Conservation (phyloP, 2,329 filamentous ascomycete genomes). For the Xylaria sp. region DNA sequence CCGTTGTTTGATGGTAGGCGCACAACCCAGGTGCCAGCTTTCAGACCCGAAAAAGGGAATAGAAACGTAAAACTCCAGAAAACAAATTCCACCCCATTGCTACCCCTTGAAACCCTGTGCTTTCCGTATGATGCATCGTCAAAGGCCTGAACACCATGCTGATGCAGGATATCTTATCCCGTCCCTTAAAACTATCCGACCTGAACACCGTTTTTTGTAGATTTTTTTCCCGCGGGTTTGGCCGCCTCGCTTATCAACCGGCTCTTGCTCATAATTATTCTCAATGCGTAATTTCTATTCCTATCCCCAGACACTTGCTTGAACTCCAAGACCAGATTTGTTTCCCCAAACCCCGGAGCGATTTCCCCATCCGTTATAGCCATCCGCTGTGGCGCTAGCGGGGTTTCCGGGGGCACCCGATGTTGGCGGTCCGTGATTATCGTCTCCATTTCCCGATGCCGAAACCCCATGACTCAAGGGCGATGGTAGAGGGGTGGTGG, state of each 20-base stretch:
- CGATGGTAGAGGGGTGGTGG: conserved; percentile 92
- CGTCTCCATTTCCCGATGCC: conserved; percentile 61
- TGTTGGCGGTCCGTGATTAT: conserved; percentile 50
- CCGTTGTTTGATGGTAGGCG: conserved; percentile 22
- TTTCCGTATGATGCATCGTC: conserved; percentile 47
- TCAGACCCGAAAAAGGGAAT: conserved; percentile 26
- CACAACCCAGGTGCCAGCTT: conserved; percentile 8
- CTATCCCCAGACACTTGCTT: conserved; percentile 95
- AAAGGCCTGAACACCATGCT: conserved; percentile 53
- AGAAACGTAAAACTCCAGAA: conserved; percentile 38
- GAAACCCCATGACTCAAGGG: conserved; percentile 81
- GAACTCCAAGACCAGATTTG: conserved; percentile 82
- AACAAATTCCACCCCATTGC: conserved; percentile 35
- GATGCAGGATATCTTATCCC: conserved; percentile 51
- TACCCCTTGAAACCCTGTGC: conserved; percentile 37
- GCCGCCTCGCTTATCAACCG: conserved; percentile 16
- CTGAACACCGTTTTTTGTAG: conserved; percentile 50
- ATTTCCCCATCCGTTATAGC: conserved; percentile 77
- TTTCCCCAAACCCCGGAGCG: conserved; percentile 87
- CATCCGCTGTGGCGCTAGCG: conserved; percentile 57
- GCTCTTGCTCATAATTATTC: conserved; percentile 23
- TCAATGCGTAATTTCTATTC: conserved; percentile 30
- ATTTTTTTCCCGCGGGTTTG: conserved; percentile 28
- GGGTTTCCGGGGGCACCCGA: conserved; percentile 70
- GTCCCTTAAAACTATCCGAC: conserved; percentile 48